phyloP scores from a whole-genome alignment of 176 grass and related monocot genomes.

The Bromus sterilis region DNA sequence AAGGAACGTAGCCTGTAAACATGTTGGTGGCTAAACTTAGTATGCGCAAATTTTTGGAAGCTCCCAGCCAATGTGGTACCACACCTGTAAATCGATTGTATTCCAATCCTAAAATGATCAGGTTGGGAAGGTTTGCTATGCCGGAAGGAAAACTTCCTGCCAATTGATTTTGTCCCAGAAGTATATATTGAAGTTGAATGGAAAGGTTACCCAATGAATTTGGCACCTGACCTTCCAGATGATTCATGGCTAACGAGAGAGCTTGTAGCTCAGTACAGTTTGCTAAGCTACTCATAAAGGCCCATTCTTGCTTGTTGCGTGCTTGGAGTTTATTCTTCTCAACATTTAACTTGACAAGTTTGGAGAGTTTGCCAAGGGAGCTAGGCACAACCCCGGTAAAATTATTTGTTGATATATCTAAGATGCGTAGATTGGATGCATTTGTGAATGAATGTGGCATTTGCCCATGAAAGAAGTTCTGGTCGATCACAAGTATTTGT shows the following conservation, averaged over 20 bases:
- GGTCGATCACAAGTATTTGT: not conserved
- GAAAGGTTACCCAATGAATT: not conserved
- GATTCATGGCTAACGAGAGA: not conserved
- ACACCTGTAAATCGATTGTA: not conserved
- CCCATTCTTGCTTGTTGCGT: not conserved
- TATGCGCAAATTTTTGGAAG: not conserved
- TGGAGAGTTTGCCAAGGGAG: not conserved
- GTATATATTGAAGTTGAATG: not conserved
- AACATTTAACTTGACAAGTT: not conserved
- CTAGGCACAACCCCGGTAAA: slow-evolving; percentile 4
- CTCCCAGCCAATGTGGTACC: not conserved
- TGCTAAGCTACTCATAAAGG: slow-evolving; percentile 11
- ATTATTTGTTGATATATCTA: not conserved
- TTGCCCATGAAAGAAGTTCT: not conserved
- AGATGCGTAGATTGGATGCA: not conserved
- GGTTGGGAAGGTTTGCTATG: not conserved
- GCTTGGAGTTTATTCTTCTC: not conserved
- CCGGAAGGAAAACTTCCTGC: not conserved
- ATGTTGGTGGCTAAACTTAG: not conserved
- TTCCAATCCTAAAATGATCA: not conserved
- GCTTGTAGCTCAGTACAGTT: not conserved
- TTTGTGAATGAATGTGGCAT: not conserved
- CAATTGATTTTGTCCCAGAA: not conserved
- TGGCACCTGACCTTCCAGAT: not conserved
- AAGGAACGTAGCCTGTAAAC: not conserved